A percentile compares a stretch with the other conserved stretches of the same genome.
phyloP scores from a whole-genome alignment of 2,329 filamentous ascomycete genomes.

The Fusarium solani-melongenae region DNA sequence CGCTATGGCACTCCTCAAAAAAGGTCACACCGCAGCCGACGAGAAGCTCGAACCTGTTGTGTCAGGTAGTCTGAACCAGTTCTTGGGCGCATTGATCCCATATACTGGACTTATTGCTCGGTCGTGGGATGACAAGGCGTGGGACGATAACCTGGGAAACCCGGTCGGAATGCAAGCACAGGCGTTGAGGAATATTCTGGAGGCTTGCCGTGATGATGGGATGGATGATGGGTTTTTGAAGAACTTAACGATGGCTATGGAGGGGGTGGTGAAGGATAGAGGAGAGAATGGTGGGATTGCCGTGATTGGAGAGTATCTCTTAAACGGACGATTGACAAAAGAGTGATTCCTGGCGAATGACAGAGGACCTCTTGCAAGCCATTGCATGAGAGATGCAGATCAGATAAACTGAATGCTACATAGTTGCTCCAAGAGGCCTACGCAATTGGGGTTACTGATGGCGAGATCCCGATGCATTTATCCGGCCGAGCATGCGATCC shows the following conservation, averaged over 20 bases:
- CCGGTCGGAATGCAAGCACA: background rate
- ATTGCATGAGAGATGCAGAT: background rate
- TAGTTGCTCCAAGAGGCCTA: background rate
- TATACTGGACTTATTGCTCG: background rate
- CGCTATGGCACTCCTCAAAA: background rate
- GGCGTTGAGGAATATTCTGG: background rate
- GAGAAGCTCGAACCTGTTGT: background rate
- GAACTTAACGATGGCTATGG: background rate
- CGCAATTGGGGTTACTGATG: background rate
- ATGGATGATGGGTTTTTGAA: background rate
- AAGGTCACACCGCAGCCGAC: background rate
- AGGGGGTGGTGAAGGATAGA: background rate
- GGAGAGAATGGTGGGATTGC: background rate
- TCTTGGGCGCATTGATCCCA: background rate
- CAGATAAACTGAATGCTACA: background rate
- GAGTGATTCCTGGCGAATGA: background rate
- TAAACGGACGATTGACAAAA: background rate
- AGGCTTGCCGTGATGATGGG: background rate
- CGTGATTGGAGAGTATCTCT: background rate
- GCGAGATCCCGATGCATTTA: background rate
- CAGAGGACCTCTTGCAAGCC: background rate
- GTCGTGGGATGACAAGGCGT: background rate
- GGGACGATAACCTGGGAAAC: background rate
- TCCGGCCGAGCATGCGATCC: background rate
- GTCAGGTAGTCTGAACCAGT: background rate